phyloP scores from a whole-genome alignment of 352 stramenopile species.

The Phytophthora fragariaefolia region DNA sequence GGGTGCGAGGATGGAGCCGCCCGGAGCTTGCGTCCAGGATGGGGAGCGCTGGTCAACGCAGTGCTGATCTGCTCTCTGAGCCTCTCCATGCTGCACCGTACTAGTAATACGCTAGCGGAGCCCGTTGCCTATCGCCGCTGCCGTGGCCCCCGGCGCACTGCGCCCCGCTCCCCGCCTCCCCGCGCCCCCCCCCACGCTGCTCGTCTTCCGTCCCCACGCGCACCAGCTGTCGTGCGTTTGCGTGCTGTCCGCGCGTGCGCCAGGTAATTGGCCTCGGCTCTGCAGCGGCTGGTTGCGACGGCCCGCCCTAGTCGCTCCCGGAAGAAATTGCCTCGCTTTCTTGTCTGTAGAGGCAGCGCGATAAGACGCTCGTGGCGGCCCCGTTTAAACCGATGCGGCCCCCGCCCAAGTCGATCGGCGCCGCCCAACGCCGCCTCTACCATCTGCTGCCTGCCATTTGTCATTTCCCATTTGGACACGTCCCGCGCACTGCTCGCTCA shows the following conservation, averaged over 20 bases:
- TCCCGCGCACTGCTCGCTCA: conserved; percentile 23
- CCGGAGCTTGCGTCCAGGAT: conserved; percentile 38
- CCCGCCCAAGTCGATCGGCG: neutral
- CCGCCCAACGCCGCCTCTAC: conserved; percentile 13
- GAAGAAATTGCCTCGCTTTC: conserved; percentile 35
- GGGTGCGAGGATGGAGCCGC: conserved; percentile 16
- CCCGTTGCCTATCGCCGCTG: conserved; percentile 6
- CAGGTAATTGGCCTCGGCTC: conserved; percentile 31
- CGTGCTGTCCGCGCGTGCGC: neutral
- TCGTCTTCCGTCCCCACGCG: conserved; percentile 2
- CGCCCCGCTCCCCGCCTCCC: too few species aligned
- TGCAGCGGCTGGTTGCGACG: conserved; percentile 29
- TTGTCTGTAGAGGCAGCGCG: conserved; percentile 46
- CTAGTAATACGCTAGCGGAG: conserved; percentile 2
- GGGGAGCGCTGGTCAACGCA: conserved; percentile 28
- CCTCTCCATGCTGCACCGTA: too few species aligned
- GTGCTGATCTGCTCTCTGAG: conserved; percentile 18
- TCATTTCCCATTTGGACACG: conserved; percentile 80
- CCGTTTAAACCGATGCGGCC: conserved; percentile 22
- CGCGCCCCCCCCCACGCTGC: neutral
- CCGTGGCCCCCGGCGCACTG: too few species aligned
- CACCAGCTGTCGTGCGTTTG: conserved; percentile 36
- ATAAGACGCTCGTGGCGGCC: conserved; percentile 38
- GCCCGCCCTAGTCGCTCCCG: conserved; percentile 24
- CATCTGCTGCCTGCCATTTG: conserved; percentile 70